Conservation (phyloP, 257 asterid species). For the Fraxinus pennsylvanica region DNA sequence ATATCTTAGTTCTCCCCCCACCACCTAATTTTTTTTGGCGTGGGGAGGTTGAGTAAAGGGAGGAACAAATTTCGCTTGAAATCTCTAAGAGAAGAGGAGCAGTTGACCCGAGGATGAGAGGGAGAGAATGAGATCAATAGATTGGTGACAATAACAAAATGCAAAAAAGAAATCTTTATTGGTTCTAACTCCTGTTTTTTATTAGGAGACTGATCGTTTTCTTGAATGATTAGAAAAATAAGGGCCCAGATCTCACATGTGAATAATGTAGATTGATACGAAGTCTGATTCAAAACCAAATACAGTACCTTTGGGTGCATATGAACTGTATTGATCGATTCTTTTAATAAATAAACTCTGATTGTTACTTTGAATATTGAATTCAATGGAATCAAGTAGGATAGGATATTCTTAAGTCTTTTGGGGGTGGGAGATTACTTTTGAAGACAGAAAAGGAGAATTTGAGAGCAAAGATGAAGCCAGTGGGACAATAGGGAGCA, state of each 20-base stretch:
- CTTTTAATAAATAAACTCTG: background rate
- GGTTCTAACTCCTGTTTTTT: background rate
- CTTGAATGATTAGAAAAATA: background rate
- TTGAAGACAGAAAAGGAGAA: background rate
- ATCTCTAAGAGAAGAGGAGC: background rate
- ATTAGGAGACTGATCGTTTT: background rate
- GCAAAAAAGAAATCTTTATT: background rate
- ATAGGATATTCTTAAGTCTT: background rate
- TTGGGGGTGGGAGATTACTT: background rate
- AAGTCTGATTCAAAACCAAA: background rate
- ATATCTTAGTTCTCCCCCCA: background rate
- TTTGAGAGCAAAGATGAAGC: background rate
- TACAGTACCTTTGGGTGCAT: background rate
- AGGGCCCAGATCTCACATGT: background rate
- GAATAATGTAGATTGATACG: background rate
- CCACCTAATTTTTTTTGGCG: background rate
- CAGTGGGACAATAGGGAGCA: background rate
- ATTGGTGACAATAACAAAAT: background rate
- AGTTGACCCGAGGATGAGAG: background rate
- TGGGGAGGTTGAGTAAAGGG: background rate
- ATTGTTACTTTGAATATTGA: background rate
- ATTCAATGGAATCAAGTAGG: background rate
- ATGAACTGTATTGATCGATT: background rate
- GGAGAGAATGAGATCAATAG: background rate
- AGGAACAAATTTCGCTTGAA: background rate